Evolutionary conservation across 345 rosid species (phyloP).

Genomic region (Atalantia buxifolia): DNA sequence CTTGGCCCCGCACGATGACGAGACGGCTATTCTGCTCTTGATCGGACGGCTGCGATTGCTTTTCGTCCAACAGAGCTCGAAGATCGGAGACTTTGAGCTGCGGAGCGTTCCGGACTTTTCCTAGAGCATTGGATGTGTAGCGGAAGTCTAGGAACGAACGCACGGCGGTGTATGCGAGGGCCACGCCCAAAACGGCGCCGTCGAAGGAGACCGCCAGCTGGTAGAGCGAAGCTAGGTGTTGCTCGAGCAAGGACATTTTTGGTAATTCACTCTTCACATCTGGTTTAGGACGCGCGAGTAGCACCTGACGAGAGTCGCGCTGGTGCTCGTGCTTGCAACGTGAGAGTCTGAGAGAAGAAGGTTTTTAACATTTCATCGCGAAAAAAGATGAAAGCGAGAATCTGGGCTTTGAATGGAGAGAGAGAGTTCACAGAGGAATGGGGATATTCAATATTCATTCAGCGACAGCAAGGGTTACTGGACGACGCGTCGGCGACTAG

Average conservation of each 20-base stretch:
- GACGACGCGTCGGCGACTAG: background rate
- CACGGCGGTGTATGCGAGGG: constrained; percentile 64
- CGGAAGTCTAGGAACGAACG: constrained; percentile 47
- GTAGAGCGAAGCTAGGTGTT: constrained; percentile 45
- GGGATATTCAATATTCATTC: no score
- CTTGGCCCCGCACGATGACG: constrained; percentile 64
- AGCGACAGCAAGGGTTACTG: background rate
- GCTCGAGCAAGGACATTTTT: constrained; percentile 73
- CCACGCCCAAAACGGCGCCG: constrained; percentile 79
- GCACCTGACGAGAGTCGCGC: background rate
- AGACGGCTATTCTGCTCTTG: constrained; percentile 24
- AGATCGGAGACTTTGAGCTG: constrained; percentile 56
- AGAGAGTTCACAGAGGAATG: background rate
- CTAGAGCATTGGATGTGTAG: constrained; percentile 50
- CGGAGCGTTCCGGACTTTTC: constrained; percentile 52
- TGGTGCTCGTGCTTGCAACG: background rate
- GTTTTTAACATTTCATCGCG: background rate
- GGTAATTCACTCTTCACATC: constrained; percentile 3
- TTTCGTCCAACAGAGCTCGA: constrained; percentile 45
- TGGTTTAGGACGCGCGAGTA: background rate
- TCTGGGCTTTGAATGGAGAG: no score
- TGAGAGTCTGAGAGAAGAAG: background rate
- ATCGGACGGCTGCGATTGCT: constrained; percentile 19
- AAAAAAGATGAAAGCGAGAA: no score
- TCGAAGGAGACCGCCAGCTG: constrained; percentile 77